Evolutionary conservation across 495 filamentous ascomycete species (phyloP), one percentile per base, ranked within the genome.

Genomic region (Podospora conica): DNA sequence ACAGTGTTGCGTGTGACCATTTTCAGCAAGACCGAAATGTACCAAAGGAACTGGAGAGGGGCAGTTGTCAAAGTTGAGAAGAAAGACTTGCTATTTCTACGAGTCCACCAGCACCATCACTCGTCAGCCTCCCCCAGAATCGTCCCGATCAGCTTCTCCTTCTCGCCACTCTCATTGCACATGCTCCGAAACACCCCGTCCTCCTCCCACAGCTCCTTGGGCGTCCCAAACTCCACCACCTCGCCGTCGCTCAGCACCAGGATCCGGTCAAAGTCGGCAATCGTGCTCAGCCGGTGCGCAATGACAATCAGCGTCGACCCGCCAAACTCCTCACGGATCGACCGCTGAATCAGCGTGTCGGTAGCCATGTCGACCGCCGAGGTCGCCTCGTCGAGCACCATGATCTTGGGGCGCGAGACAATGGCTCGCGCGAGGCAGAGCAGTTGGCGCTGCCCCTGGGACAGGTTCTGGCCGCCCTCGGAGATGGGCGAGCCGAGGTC

Each of bases 221-320:
- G 91, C 3, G 79, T 76, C 1, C 88, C 91, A 73, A 84, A 89
- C 74, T 93, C 91, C 7, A 85, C 85, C 0, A 87, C 87, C 60
- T 75, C 76, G 3, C 91, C 91, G 20, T 88, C 88, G 66, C 86
- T 86, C 75, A 95, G 81, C 6, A 93, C 91, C n/a, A 92, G 79
- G 62, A 94, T 91, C 60, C 68, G 64, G 27, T 69, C 68, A 54
- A 64, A 69, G 56, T 66, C 57, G 22, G 58, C 53, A 55, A 69
- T 60, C 12, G 64, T 69, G 53, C 67, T 60, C 12, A 69, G 64
- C 24, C 67, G 64, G 27, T 69, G 68, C 3, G 68, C 68, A 62
- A 69, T 66, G 9, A 56, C 56, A 28, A 69, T 64, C 23, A 69
- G 28, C 7, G 68, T 69, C 12, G 64, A 56, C 0, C 61, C 68